phyloP scores from a whole-genome alignment of 2,329 filamentous ascomycete species.

The Xenoacremonium recifei region DNA sequence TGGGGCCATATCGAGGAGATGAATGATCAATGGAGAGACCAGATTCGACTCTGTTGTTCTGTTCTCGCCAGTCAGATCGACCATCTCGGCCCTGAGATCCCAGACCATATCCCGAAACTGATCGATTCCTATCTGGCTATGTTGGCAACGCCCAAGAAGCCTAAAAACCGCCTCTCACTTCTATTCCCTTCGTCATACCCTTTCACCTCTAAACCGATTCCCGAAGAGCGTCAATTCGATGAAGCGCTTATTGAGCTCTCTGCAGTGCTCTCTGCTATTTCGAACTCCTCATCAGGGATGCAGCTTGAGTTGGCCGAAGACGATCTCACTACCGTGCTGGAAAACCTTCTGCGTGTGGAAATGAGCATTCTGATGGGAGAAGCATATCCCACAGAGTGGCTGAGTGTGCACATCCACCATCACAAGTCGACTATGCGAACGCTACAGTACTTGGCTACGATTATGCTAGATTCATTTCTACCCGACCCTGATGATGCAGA shows the following conservation, averaged over 20 bases:
- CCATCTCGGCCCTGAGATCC: conserved; percentile 75
- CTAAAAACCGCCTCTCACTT: conserved; percentile 72
- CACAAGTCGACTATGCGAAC: conserved; percentile 87
- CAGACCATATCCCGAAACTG: conserved; percentile 86
- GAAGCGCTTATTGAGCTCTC: conserved; percentile 88
- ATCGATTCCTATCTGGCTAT: conserved; percentile 85
- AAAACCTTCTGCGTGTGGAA: conserved; percentile 78
- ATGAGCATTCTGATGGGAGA: conserved; percentile 87
- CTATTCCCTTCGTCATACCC: conserved; percentile 90
- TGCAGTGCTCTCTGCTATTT: conserved; percentile 79
- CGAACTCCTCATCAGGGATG: conserved; percentile 68
- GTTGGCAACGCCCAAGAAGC: conserved; percentile 50
- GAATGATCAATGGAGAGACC: conserved; percentile 85
- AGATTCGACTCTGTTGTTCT: conserved; percentile 90
- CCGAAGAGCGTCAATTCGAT: conserved; percentile 65
- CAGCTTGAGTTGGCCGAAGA: conserved; percentile 72
- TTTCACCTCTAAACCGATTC: conserved; percentile 72
- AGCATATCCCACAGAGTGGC: conserved; percentile 85
- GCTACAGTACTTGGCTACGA: conserved; percentile 75
- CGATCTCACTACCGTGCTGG: conserved; percentile 72
- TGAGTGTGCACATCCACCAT: conserved; percentile 90
- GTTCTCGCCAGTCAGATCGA: conserved; percentile 84
- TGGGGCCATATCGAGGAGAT: conserved; percentile 78
- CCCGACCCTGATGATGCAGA: conserved; percentile 91
- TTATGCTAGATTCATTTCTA: conserved; percentile 80